phyloP scores from a whole-genome alignment of 805 yeast genomes.

The Cyberlindnera petersonii region DNA sequence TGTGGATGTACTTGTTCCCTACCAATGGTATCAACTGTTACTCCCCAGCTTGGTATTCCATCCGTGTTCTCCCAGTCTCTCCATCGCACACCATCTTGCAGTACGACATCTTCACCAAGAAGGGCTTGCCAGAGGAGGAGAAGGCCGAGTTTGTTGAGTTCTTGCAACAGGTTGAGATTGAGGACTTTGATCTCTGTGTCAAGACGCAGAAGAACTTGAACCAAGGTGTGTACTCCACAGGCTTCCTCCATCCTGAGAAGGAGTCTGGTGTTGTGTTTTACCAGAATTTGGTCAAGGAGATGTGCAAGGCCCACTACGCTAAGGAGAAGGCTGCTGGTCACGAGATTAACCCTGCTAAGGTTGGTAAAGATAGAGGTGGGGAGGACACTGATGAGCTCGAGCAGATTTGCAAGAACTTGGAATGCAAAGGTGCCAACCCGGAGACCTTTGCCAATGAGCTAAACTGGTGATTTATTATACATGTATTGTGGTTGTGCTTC shows the following conservation, averaged over 20 bases:
- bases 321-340: slow-evolving; percentile 43
- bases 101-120: slow-evolving; percentile 58
- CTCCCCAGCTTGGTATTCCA: slow-evolving; percentile 64
- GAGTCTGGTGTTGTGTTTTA: slow-evolving; percentile 57
- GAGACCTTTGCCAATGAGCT: slow-evolving; percentile 28
- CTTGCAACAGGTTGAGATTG: slow-evolving; percentile 57
- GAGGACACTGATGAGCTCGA: slow-evolving; percentile 48
- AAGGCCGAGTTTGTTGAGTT: slow-evolving; percentile 62
- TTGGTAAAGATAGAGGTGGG: slow-evolving; percentile 35
- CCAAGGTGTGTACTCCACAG: slow-evolving; percentile 56
- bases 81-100: slow-evolving; percentile 54
- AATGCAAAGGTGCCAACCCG: slow-evolving; percentile 44
- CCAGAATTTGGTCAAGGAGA: slow-evolving; percentile 50
- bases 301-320: slow-evolving; percentile 53
- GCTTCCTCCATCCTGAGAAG: slow-evolving; percentile 55
- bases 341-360: slow-evolving; percentile 47
- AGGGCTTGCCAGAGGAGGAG: slow-evolving; percentile 47
- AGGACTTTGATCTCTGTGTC: slow-evolving; percentile 57
- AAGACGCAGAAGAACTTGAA: slow-evolving; percentile 58
- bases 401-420: slow-evolving; percentile 45
- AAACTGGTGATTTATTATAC: slow-evolving; percentile 25
- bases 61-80: slow-evolving; percentile 52
- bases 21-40: slow-evolving; percentile 60
- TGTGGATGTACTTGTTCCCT: slow-evolving; percentile 61
- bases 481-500: too few species aligned